Percentiles rank a stretch among this genome's conserved stretches.
phyloP scores from a whole-genome alignment of 2,329 filamentous ascomycete genomes.

The Aureobasidium vineae region DNA sequence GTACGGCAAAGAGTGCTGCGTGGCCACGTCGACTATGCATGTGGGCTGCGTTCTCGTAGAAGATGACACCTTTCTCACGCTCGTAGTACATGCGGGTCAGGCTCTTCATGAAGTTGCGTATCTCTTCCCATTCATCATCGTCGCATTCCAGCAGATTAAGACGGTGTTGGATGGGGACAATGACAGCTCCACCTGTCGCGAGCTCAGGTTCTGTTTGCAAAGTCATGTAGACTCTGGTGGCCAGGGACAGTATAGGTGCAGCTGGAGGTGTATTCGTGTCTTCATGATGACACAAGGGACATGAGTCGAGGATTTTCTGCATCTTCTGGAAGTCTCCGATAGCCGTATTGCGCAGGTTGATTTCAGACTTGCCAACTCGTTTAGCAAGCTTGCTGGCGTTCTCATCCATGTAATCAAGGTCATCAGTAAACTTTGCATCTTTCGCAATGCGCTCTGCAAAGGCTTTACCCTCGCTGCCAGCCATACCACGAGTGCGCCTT shows the following conservation, averaged over 20 bases:
- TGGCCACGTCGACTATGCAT: slow-evolving; percentile 71
- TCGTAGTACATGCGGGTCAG: slow-evolving; percentile 93
- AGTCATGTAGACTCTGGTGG: slow-evolving; percentile 81
- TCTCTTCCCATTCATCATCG: slow-evolving; percentile 98
- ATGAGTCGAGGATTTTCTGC: slow-evolving; percentile 79
- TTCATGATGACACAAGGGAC: slow-evolving; percentile 90
- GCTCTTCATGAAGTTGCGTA: slow-evolving; percentile 98
- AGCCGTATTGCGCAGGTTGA: slow-evolving; percentile 82
- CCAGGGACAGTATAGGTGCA: slow-evolving; percentile 83
- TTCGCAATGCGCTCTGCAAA: slow-evolving; percentile 93
- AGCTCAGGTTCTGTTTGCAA: slow-evolving; percentile 88
- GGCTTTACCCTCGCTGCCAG: slow-evolving; percentile 74
- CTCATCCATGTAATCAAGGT: slow-evolving; percentile 96
- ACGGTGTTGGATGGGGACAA: slow-evolving; percentile 83
- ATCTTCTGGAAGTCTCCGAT: slow-evolving; percentile 88
- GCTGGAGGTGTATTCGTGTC: slow-evolving; percentile 73
- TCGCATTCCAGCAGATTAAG: slow-evolving; percentile 95
- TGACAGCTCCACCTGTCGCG: slow-evolving; percentile 76
- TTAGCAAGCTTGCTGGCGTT: slow-evolving; percentile 88
- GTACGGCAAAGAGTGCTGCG: slow-evolving; percentile 80
- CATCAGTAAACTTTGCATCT: slow-evolving; percentile 84
- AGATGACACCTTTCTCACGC: slow-evolving; percentile 86
- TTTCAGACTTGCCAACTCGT: slow-evolving; percentile 81
- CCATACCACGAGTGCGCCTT: slow-evolving; percentile 73
- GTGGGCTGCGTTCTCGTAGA: slow-evolving; percentile 93